Base-by-base conservation (phyloP, 495 filamentous ascomycete genomes). In the Aspergillus ostianus region DNA sequence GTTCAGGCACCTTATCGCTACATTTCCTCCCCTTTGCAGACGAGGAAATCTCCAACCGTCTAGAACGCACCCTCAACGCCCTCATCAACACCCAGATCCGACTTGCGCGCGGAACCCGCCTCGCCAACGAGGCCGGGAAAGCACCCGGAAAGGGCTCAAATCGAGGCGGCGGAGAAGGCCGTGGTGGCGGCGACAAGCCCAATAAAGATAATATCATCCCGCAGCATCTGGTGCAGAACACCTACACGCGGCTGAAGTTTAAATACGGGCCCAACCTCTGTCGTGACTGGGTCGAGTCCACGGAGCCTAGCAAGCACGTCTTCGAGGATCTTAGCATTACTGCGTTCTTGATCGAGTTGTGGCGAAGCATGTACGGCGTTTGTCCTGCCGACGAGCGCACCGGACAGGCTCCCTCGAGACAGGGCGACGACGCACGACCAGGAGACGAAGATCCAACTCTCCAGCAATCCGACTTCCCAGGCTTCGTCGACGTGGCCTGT, bases 401-500 rank as follows among this genome's bases (percentile, higher is more conserved):
- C 41, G 27, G 26, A 9, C 21, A 19, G 44, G 17, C 17, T 26
- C 27, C 23, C 23, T 26, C 23, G 23, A 4, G 2, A 26, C 23
- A 26, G 4, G 23, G 2, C 23, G 23, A 26, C 23, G 30, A 32
- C 30, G 30, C 30, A 32, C 30, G 23, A 26, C 23, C 23, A 26
- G 23, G 23, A 26, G 10, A 32, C 29, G 29, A 7, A 32, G 29
- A 10, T 32, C 1, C 29, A 32, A 8, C 3, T 10, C 29, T 6
- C 6, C 29, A 10, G 29, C 18, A 44, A 0, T 26, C 23, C 23
- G 20, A 18, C 0, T 97, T 96, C 65, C 90, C 91, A 1, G 92
- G 93, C 6, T 98, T 98, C 66, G 90, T 97, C 10, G 95, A 98
- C 67, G 88, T 98, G 50, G 94, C 92, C 17, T 98, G 94, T 67